A percentile compares a stretch with the other conserved stretches of the same genome.
Evolutionary conservation across 2,329 filamentous ascomycete species (phyloP).

Genomic region (Aciculosporium take): DNA sequence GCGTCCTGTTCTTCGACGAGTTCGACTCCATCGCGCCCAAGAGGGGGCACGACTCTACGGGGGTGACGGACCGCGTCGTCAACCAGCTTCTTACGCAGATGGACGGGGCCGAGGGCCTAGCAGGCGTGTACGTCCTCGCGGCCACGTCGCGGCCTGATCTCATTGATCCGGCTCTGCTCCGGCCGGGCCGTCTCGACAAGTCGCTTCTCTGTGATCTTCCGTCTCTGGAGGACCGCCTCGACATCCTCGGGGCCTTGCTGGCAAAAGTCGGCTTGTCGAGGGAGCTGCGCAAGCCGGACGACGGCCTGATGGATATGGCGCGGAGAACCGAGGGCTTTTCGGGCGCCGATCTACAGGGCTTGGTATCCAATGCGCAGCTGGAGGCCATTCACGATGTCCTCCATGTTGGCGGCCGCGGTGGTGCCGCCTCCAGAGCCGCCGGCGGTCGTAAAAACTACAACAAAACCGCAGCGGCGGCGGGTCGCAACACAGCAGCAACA

Average conservation of each 20-base stretch:
- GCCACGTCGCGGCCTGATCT: slow-evolving; percentile 87
- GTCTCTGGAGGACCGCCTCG: slow-evolving; percentile 60
- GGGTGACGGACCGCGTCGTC: slow-evolving; percentile 96
- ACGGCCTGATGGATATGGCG: slow-evolving; percentile 58
- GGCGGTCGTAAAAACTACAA: slow-evolving; percentile 18
- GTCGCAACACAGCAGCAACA: slow-evolving; percentile 11
- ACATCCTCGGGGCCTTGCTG: slow-evolving; percentile 77
- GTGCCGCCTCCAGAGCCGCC: slow-evolving; percentile 13
- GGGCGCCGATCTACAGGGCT: slow-evolving; percentile 84
- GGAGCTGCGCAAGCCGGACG: slow-evolving; percentile 43
- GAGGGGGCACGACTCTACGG: slow-evolving; percentile 89
- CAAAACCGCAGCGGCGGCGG: not conserved
- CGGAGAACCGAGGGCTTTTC: slow-evolving; percentile 75
- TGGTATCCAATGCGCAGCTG: slow-evolving; percentile 91
- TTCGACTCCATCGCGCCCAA: slow-evolving; percentile 98
- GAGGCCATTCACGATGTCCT: slow-evolving; percentile 94
- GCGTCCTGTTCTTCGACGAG: slow-evolving; percentile 95
- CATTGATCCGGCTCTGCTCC: slow-evolving; percentile 83
- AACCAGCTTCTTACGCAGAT: slow-evolving; percentile 98
- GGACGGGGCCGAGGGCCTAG: slow-evolving; percentile 92
- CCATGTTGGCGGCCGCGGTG: slow-evolving; percentile 35
- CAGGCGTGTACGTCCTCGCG: slow-evolving; percentile 89
- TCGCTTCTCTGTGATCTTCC: slow-evolving; percentile 86
- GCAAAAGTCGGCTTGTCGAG: slow-evolving; percentile 62
- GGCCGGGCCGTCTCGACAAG: slow-evolving; percentile 88